phyloP scores from a whole-genome alignment of 345 rosid species.

The Mercurialis annua region DNA sequence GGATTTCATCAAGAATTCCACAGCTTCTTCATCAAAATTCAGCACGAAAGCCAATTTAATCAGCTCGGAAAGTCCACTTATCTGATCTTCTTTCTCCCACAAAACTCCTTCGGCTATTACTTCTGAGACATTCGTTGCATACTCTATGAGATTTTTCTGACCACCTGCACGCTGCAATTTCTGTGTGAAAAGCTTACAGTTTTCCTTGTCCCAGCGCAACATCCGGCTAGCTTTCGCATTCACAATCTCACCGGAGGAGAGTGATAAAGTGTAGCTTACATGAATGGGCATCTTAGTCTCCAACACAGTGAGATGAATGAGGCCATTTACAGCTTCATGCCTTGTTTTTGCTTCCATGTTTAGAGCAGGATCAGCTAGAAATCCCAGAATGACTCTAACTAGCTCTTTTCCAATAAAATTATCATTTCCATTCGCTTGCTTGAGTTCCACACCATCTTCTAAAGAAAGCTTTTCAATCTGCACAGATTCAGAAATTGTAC shows the following conservation, averaged over 20 bases:
- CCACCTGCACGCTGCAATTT: slow-evolving; percentile 37
- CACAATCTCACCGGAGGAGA: slow-evolving; percentile 39
- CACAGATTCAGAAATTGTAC: slow-evolving; percentile 48
- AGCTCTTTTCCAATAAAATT: slow-evolving; percentile 36
- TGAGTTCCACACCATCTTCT: slow-evolving; percentile 12
- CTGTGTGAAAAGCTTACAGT: slow-evolving; percentile 38
- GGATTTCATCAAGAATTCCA: slow-evolving; percentile 49
- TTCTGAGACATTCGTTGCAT: slow-evolving; percentile 50
- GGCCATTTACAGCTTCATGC: slow-evolving; percentile 38
- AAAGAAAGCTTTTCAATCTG: slow-evolving; percentile 35
- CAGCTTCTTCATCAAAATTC: slow-evolving; percentile 45
- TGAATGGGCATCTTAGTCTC: slow-evolving; percentile 39
- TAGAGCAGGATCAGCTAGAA: slow-evolving; percentile 47
- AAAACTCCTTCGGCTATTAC: slow-evolving; percentile 50
- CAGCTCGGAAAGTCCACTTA: slow-evolving; percentile 42
- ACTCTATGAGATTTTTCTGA: slow-evolving; percentile 35
- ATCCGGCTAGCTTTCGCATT: slow-evolving; percentile 23
- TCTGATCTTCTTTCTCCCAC: slow-evolving; percentile 48
- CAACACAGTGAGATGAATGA: slow-evolving; percentile 32
- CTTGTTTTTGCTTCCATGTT: slow-evolving; percentile 45
- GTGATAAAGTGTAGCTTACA: slow-evolving; percentile 32
- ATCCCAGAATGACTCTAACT: slow-evolving; percentile 56
- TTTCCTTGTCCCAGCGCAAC: slow-evolving; percentile 58
- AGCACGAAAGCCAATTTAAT: slow-evolving; percentile 53
- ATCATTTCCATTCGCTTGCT: slow-evolving; percentile 24